Evolutionary conservation across 2,329 filamentous ascomycete species (phyloP), one percentile per base, ranked within the genome.

Genomic region (Colletotrichum plurivorum): DNA sequence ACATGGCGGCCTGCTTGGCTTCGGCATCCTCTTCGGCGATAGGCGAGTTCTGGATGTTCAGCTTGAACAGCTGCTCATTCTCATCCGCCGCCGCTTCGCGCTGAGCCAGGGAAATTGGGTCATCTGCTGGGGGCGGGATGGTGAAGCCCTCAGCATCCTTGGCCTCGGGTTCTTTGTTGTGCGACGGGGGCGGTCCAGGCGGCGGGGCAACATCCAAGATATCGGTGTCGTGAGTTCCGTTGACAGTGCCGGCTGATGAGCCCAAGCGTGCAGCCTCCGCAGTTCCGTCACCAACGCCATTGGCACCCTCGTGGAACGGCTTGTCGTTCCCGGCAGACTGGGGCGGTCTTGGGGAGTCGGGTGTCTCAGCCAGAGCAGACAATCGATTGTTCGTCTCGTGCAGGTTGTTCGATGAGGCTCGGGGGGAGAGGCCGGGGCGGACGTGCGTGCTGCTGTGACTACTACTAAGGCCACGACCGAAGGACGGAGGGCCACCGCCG

Each of bases 121-220:
- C 84, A 73, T 90, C 85, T 73, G 85, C 84, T 1, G 88, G 83
- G 0, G 89, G 85, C 0, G 92, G 93, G n/a, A 95, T 87, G 4
- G 87, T 92, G 76, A 91, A 96, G 7, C 93, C 94, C 72, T 97
- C 93, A 0, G 89, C 83, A 76, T 96, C 94, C 76, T 89, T 93
- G 64, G 82, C 77, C 1, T 73, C 71, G 9, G 78, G 64, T 16
- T 80, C 77, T 59, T 78, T 78, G 63, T 78, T 78, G 53, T 85
- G 84, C 3, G 82, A 81, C 2, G 85, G 83, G 2, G 88, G 85
- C 22, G 86, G 83, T 0, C 85, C 85, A 2, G 84, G 81, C 16
- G 87, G 86, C 36, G 87, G 84, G 9, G 84, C 80, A 36, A 86
- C 84, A 60, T 87, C 86, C 56, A 85, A 83, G 25, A 87, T 76